Base-by-base conservation (phyloP, 345 rosid genomes). In the Gossypium rotundifolium region DNA sequence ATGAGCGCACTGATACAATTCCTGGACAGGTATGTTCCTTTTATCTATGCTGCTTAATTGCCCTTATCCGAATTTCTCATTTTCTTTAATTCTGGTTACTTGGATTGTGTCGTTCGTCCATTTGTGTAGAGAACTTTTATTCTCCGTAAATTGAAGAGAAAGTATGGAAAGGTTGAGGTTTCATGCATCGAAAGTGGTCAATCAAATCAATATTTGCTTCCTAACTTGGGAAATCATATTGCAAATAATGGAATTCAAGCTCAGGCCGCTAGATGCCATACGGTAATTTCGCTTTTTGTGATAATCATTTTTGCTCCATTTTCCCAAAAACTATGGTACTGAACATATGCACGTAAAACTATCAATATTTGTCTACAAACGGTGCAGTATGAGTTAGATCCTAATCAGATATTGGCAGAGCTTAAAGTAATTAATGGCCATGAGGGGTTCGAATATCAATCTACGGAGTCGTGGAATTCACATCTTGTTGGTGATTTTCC, bases 11-110 rank as follows among this genome's bases (percentile, higher is more conserved):
- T 1, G 14, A 64, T 7, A 33, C 27, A 12, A 70, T 51, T 71
- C 73, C 83, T 23, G 16, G 23, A 51, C 76, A 83, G 52, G 70
- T 72, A 60, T 3, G 57, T 38, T 13, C n/a, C 23, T 45, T 42
- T 12, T 3, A 8, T 46, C 18, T 20, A 13, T 69, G 20, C 16
- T n/a, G 14, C 13, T 60, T 27, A 27, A 58, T 16, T 4, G 17
- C 20, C 7, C 23, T 23, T 6, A 25, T 27, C 10, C 49, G 2
- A 45, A 45, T 45, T 45, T 11, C 12, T 11, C 13, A 45, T 45
- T 45, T 45, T 45, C 49, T 45, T 45, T 45, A 33, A 33, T 33
- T 1, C 40, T 33, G 11, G 11, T 8, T 44, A 65, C 11, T 65
- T 42, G 11, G 52, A 4, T 67, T 13, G 70, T 7, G 7, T 49